Evolutionary conservation across 768 basidiomycete genomes (phyloP).

Genomic region (Xerocomellus amylosporus): DNA sequence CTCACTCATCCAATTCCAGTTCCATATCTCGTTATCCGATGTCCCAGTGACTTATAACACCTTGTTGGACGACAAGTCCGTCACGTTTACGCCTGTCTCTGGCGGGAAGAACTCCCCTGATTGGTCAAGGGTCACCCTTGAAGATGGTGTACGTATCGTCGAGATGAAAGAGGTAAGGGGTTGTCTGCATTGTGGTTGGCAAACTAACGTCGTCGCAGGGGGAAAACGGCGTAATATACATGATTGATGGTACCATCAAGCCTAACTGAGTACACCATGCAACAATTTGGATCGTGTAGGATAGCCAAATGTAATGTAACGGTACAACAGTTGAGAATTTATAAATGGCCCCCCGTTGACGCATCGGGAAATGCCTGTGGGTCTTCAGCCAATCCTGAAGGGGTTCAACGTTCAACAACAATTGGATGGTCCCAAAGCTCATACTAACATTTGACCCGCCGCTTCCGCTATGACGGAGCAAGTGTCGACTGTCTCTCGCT

Average conservation of each 20-base stretch:
- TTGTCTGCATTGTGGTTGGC: not conserved
- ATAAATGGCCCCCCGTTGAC: not conserved
- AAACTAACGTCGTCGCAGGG: constrained; percentile 29
- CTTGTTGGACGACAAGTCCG: constrained; percentile 53
- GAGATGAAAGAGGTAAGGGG: constrained; percentile 57
- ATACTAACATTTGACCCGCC: too few relatives aligned
- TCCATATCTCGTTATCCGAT: constrained; percentile 44
- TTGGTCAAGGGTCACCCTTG: constrained; percentile 60
- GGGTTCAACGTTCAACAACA: too few relatives aligned
- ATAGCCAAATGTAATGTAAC: not conserved
- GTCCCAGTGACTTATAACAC: constrained; percentile 48
- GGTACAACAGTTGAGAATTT: not conserved
- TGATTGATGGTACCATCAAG: constrained; percentile 41
- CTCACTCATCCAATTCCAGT: constrained; percentile 24
- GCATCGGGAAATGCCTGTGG: not conserved
- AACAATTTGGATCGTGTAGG: not conserved
- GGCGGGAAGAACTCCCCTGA: constrained; percentile 39
- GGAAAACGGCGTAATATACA: constrained; percentile 42
- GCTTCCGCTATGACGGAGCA: too few relatives aligned
- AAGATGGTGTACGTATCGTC: constrained; percentile 53
- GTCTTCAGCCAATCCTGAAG: not conserved
- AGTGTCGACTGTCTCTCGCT: too few relatives aligned
- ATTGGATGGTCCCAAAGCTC: not conserved
- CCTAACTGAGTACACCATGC: constrained; percentile 8
- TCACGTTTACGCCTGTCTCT: constrained; percentile 47